Evolutionary conservation across 805 yeast genomes (phyloP).

Genomic region (Peterozyma toletana): DNA sequence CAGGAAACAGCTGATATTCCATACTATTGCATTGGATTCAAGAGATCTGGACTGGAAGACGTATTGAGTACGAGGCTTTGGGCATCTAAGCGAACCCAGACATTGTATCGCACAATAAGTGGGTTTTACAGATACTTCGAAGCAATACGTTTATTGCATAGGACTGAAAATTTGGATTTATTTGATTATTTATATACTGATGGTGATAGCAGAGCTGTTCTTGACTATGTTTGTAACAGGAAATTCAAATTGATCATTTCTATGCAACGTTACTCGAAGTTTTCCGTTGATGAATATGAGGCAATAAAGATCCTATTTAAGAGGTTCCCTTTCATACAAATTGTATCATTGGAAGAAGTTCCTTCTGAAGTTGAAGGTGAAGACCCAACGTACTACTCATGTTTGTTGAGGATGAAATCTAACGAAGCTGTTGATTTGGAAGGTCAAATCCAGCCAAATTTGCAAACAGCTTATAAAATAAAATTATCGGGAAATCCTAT

Average conservation of each 20-base stretch:
- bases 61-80: slow-evolving; percentile 73
- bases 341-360: slow-evolving; percentile 49
- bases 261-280: slow-evolving; percentile 76
- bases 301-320: slow-evolving; percentile 62
- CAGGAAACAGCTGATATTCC: slow-evolving; percentile 57
- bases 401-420: slow-evolving; percentile 49
- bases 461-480: slow-evolving; percentile 35
- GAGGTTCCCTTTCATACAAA: slow-evolving; percentile 61
- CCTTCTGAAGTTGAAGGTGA: slow-evolving; percentile 30
- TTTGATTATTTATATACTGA: slow-evolving; percentile 32
- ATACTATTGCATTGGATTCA: slow-evolving; percentile 66
- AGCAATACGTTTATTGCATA: slow-evolving; percentile 63
- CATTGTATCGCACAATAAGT: slow-evolving; percentile 73
- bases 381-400: slow-evolving; percentile 49
- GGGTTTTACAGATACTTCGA: slow-evolving; percentile 76
- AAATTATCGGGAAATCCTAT: slow-evolving; percentile 90
- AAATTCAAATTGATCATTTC: slow-evolving; percentile 79
- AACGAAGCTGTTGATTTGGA: slow-evolving; percentile 27
- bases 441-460: slow-evolving; percentile 53
- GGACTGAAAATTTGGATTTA: slow-evolving; percentile 57
- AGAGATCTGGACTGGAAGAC: slow-evolving; percentile 54
- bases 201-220: slow-evolving; percentile 49
- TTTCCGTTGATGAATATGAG: slow-evolving; percentile 56
- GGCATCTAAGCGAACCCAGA: slow-evolving; percentile 82
- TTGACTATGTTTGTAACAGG: slow-evolving; percentile 67